Base-by-base conservation (phyloP, 306 rosid genomes). In the Acacia confusa region DNA sequence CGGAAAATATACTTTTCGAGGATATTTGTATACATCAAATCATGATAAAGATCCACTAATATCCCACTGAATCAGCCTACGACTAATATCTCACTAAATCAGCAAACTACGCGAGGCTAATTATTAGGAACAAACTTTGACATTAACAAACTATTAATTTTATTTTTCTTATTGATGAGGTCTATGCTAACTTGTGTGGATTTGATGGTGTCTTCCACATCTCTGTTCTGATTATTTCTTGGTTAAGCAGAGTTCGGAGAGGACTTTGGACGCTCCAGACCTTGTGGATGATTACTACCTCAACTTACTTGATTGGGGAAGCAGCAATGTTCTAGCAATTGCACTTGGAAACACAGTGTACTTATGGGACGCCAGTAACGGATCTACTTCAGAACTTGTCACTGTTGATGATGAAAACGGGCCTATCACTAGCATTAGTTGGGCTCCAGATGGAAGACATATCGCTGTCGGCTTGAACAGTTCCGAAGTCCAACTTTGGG, bases 391-490 rank as follows among this genome's bases (percentile, higher is more conserved):
- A 6, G 92, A 89, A 38, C 87, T 91, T 25, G 88, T 78, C 52
- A 89, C 91, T 1, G 57, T 89, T 48, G 91, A 85, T 67, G 92
- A 89, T 6, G 92, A 88, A 85, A 63, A 28, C 30, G 94, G 94
- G 27, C 91, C 92, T 5, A 74, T 91, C 12, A 91, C 94, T 17
- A 87, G 94, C 70, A 84, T 91, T 9, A 84, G 81, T 44, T 91
- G 92, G 94, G 92, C 94, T 24, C 87, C 91, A 50, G 92, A 91
- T 82, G 94, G 94, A 32, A 84, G 87, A 41, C 94, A 87, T 61
- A 70, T 91, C 7, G 94, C 88, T 10, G 32, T 91, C 41, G 92
- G 92, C 74, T 82, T 91, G 68, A 84, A 88, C 88, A 87, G 80
- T 53, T 88, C 92, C 1, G 84, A 85, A 53, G 90, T 91, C 10